Conservation (phyloP, 345 rosid genomes). For the Diplotaxis tenuifolia region DNA sequence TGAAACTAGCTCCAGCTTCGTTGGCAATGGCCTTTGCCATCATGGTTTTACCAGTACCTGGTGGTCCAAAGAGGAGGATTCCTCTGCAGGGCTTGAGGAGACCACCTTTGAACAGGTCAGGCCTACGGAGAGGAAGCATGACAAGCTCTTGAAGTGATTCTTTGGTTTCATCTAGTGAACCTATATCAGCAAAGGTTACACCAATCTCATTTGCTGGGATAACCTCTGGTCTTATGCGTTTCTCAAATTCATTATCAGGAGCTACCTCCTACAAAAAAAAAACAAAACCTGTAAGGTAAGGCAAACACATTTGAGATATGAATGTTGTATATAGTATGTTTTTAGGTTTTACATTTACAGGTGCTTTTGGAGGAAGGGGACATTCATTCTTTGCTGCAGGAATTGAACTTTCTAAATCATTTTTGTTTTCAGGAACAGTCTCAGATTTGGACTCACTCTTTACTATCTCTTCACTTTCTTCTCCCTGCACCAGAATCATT, state of each 20-base stretch:
- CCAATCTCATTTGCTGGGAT: constrained; percentile 96
- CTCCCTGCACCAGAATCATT: constrained; percentile 40
- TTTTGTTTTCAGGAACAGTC: constrained; percentile 26
- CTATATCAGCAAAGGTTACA: constrained; percentile 95
- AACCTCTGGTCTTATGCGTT: constrained; percentile 97
- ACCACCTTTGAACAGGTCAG: constrained; percentile 96
- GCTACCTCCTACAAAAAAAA: constrained; percentile 51
- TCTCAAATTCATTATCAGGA: constrained; percentile 97
- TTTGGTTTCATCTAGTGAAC: constrained; percentile 84
- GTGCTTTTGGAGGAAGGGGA: constrained; percentile 59
- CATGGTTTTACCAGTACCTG: constrained; percentile 99
- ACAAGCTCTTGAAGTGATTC: constrained; percentile 98
- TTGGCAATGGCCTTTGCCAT: constrained; percentile 97
- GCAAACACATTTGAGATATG: constrained; percentile 3
- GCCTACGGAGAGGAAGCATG: constrained; percentile 98
- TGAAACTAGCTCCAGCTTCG: constrained; percentile 99
- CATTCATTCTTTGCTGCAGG: constrained; percentile 59
- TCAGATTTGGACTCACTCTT: constrained; percentile 57
- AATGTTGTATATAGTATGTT: constrained; percentile 1
- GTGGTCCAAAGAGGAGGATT: constrained; percentile 95
- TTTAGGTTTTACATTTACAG: constrained; percentile 44
- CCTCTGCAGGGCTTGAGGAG: constrained; percentile 98
- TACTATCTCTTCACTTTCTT: constrained; percentile 41
- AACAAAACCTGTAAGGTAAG: background rate
- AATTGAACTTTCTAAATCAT: constrained; percentile 12